Evolutionary conservation across 768 basidiomycete species (phyloP), one percentile per base, ranked within the genome.

Genomic region (Hypsizygus marmoreus): DNA sequence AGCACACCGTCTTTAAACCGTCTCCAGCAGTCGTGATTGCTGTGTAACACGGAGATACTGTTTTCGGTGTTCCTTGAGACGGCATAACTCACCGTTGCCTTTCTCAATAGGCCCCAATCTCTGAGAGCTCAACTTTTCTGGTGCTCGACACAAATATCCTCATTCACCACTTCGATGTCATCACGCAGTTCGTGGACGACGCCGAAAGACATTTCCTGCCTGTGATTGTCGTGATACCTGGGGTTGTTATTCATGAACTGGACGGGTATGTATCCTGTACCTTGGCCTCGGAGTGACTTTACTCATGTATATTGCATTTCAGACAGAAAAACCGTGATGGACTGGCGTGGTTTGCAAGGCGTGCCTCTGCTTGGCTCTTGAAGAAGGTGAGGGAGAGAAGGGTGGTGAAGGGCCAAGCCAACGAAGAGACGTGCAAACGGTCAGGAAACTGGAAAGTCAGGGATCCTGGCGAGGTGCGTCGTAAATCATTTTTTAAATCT

Each of bases 131-230:
- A 26, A 66, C 69, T 13, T 78, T 76, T 53, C 56, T 91, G 40
- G 77, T 92, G 12, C 60, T 90, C 24, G 90, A 93, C 58, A 92
- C 90, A 22, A 93, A 92, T 54, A 78, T 91, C 50, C 69, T 93
- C 20, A 64, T 89, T 54, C 80, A 82, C 58, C 73, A 82, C 49
- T 76, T 90, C 48, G 80, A 82, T 43, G 72, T 79, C 29, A 63
- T 91, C 49, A 73, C 79, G 49, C 73, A 76, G 35, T 87, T 91
- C 57, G 79, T 84, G 32, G 69, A 73, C 9, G 84, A 87, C 59
- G 69, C 82, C 26, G 82, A 84, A 56, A 67, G 61, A 19, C 60
- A 66, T 16, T 49, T 48, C 6, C 57, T 80, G n/a, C 76, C 80
- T n/a, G 67, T 86, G 32, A 49, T 79, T 40, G 65, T 91, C 20